phyloP scores from a whole-genome alignment of 2,329 filamentous ascomycete genomes.

The Amesomyces nigricolor region DNA sequence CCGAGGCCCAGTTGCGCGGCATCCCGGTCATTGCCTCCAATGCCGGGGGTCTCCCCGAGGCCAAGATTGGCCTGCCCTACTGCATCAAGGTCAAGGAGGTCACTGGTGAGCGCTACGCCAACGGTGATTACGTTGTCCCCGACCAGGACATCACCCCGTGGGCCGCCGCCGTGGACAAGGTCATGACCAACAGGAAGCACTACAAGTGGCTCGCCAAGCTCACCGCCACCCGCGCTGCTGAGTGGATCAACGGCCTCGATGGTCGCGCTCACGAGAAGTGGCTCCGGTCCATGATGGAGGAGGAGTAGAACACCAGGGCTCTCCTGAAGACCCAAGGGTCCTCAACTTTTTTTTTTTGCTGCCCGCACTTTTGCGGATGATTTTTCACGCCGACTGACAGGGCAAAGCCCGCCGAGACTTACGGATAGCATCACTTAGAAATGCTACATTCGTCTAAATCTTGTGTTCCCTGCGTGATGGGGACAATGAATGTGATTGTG shows the following conservation, averaged over 20 bases:
- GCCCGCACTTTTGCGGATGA: neutral
- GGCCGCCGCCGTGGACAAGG: conserved; percentile 14
- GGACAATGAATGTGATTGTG: neutral
- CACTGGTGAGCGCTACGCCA: conserved; percentile 18
- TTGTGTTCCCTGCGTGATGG: neutral
- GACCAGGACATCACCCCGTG: conserved; percentile 24
- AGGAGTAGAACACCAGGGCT: neutral
- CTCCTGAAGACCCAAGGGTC: too few relatives aligned
- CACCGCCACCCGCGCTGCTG: conserved; percentile 18
- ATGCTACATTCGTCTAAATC: conserved; percentile 4
- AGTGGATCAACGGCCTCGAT: conserved; percentile 21
- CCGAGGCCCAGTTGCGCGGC: conserved; percentile 26
- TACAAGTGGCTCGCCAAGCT: conserved; percentile 17
- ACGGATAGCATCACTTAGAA: conserved; percentile 8
- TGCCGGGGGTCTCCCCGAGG: conserved; percentile 24
- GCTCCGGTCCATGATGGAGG: conserved; percentile 23
- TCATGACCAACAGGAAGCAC: conserved; percentile 19
- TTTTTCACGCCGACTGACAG: conserved; percentile 7
- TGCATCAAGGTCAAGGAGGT: conserved; percentile 24
- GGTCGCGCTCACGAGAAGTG: conserved; percentile 24
- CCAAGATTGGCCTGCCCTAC: conserved; percentile 24
- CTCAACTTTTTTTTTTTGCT: neutral
- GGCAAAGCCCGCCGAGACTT: conserved; percentile 1
- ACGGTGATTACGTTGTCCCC: conserved; percentile 24
- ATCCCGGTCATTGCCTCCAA: conserved; percentile 27